These are phyloP conservation scores for Yamadazyma songkhlaensis DNA, from an alignment of 1,139 yeast genomes.

Conservation along the genomic window DNA sequence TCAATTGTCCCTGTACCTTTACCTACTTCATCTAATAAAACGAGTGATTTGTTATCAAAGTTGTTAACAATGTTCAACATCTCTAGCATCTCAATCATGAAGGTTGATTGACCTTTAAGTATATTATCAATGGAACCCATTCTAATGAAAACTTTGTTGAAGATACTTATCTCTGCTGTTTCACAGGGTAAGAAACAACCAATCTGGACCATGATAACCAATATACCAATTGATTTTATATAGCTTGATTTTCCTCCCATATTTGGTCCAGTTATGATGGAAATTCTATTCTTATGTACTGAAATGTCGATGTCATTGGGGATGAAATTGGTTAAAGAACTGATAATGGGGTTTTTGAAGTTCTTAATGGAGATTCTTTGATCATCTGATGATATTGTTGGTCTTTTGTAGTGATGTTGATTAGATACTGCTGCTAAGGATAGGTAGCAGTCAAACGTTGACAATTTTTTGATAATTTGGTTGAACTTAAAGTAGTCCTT, in stretches of 20 bases:
- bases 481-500: slow-evolving; percentile 51
- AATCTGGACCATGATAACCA: slow-evolving; percentile 83
- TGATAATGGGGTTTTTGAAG: slow-evolving; percentile 82
- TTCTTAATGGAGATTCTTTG: slow-evolving; percentile 52
- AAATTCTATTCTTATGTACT: slow-evolving; percentile 42
- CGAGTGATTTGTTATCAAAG: slow-evolving; percentile 49
- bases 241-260: slow-evolving; percentile 99
- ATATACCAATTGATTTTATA: slow-evolving; percentile 86
- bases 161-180: slow-evolving; percentile 51
- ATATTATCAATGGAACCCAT: slow-evolving; percentile 80
- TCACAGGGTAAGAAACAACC: slow-evolving; percentile 83
- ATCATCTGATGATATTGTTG: slow-evolving; percentile 47
- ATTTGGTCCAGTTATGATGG: slow-evolving; percentile 92
- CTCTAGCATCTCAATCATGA: slow-evolving; percentile 72
- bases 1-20: slow-evolving; percentile 87
- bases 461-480: slow-evolving; percentile 48
- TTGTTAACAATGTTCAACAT: slow-evolving; percentile 53
- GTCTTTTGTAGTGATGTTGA: slow-evolving; percentile 48
- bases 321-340: slow-evolving; percentile 56
- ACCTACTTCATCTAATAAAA: slow-evolving; percentile 84
- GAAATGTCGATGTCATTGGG: slow-evolving; percentile 64
- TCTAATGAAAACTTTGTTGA: slow-evolving; percentile 53
- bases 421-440: slow-evolving; percentile 56
- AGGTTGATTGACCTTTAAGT: slow-evolving; percentile 67
- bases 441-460: slow-evolving; percentile 69